Evolutionary conservation across 108 stramenopile species (phyloP), one percentile per base, ranked within the genome.

Genomic region (Cyclotella kingstonii): DNA sequence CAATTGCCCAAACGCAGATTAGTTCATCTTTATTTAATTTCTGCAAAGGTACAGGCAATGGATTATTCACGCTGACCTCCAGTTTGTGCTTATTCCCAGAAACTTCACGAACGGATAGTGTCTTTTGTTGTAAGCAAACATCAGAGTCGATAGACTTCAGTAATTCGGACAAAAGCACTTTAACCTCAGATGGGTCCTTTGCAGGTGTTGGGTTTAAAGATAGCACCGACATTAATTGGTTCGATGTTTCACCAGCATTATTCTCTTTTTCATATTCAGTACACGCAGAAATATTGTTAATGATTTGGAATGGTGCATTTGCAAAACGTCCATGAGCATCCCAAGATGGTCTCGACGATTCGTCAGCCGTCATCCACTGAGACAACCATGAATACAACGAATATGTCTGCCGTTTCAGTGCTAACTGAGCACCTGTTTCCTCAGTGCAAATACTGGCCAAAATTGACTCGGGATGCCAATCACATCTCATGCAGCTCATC

Each of bases 381-480:
- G 83, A 59, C 12, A 92, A 54, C 91, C 87, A 87, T 21, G 53
- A 17, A 6, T 84, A 72, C 8, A 85, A 48, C 29, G 63, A 52
- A 31, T 53, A 45, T 1, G 85, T 71, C 26, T 68, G 48, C 26
- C 61, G 63, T 15, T 65, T 46, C 30, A 88, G 63, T 4, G 87
- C 84, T 15, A 55, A 35, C 17, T 81, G 76, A 9, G 73, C 71
- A 12, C 90, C 90, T 55, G 68, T 54, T 34, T 60, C 65, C 27
- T 85, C 83, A 5, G 78, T 82, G 40, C 81, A 87, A 42, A 89
- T 46, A 53, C 61, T 70, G 5, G 87, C 84, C 12, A 92, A 56
- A 38, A 89, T 63, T 17, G 84, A 77, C 53, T 92, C 91, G 4
- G 91, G 87, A 57, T 87, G 76, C 87, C 87, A 92, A 45, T 89